These are phyloP conservation scores for Wickerhamiella nectarea DNA, from an alignment of 805 yeast species.

Conservation along the genomic window DNA sequence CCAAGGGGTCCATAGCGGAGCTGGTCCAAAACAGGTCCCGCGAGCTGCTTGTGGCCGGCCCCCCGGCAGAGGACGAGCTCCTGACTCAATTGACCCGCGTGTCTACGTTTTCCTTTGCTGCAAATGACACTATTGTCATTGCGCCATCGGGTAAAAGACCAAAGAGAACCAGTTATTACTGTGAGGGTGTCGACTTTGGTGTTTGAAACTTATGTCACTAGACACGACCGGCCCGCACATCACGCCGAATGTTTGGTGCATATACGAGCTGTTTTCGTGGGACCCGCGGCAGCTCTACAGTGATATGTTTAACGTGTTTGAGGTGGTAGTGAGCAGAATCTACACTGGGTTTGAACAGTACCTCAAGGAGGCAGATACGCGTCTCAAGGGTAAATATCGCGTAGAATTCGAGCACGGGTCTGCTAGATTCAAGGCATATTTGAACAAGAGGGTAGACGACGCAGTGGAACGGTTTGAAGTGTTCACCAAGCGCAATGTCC, in stretches of 20 bases:
- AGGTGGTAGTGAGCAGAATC: background rate
- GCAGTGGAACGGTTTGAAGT: background rate
- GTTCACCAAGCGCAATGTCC: background rate
- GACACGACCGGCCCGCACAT: background rate
- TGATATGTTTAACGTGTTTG: background rate
- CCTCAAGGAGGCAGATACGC: background rate
- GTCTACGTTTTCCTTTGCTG: background rate
- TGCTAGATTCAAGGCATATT: background rate
- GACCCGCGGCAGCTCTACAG: background rate
- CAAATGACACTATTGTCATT: background rate
- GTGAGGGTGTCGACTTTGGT: background rate
- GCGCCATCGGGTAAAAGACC: background rate
- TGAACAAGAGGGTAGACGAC: background rate
- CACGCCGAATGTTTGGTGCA: background rate
- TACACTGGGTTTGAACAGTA: background rate
- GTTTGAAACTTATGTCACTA: background rate
- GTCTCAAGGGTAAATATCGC: background rate
- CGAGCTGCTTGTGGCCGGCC: background rate
- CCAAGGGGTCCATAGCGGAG: background rate
- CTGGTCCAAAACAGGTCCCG: background rate
- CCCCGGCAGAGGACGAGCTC: background rate
- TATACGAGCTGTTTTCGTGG: background rate
- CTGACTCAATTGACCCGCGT: background rate
- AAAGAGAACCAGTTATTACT: background rate
- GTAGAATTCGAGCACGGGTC: background rate